These are phyloP conservation scores for Aspergillus wentii DNA, from an alignment of 495 filamentous ascomycete species.

Conservation along the genomic window DNA sequence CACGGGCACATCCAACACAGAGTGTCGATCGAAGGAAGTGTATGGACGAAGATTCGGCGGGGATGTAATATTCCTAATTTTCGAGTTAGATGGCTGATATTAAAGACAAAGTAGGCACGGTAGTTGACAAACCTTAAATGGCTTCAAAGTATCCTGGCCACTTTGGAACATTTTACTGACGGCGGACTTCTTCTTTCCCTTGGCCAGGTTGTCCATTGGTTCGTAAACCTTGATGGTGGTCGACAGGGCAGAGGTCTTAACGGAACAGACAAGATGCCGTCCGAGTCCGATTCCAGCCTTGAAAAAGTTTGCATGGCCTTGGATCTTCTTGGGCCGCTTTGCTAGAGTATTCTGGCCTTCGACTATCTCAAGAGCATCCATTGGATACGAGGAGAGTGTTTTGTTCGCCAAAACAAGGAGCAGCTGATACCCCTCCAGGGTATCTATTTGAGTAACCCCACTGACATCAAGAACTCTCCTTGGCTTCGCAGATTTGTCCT, in stretches of 20 bases:
- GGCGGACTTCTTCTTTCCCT: slow-evolving; percentile 85
- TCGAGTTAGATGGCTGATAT: slow-evolving; percentile 1
- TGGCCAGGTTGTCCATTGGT: slow-evolving; percentile 85
- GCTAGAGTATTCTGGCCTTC: slow-evolving; percentile 66
- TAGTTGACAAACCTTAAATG: slow-evolving; percentile 66
- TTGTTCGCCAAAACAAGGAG: slow-evolving; percentile 92
- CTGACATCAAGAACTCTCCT: slow-evolving; percentile 79
- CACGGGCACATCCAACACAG: slow-evolving; percentile 89
- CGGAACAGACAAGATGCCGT: slow-evolving; percentile 89
- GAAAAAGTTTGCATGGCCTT: slow-evolving; percentile 96
- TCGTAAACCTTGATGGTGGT: slow-evolving; percentile 98
- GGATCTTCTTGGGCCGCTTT: slow-evolving; percentile 95
- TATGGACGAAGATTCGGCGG: slow-evolving; percentile 90
- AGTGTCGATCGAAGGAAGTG: slow-evolving; percentile 96
- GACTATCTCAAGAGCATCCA: slow-evolving; percentile 77
- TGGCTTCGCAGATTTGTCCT: slow-evolving; percentile 70
- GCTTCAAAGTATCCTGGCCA: slow-evolving; percentile 88
- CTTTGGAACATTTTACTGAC: slow-evolving; percentile 92
- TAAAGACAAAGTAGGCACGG: not conserved
- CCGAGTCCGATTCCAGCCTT: slow-evolving; percentile 93
- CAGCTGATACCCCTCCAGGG: slow-evolving; percentile 88
- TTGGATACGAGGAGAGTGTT: slow-evolving; percentile 78
- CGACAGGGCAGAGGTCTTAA: slow-evolving; percentile 83
- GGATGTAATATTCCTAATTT: slow-evolving; percentile 88
- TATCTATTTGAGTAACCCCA: slow-evolving; percentile 91